phyloP scores from a whole-genome alignment of 768 basidiomycete genomes.

The Boletus reticuloceps region DNA sequence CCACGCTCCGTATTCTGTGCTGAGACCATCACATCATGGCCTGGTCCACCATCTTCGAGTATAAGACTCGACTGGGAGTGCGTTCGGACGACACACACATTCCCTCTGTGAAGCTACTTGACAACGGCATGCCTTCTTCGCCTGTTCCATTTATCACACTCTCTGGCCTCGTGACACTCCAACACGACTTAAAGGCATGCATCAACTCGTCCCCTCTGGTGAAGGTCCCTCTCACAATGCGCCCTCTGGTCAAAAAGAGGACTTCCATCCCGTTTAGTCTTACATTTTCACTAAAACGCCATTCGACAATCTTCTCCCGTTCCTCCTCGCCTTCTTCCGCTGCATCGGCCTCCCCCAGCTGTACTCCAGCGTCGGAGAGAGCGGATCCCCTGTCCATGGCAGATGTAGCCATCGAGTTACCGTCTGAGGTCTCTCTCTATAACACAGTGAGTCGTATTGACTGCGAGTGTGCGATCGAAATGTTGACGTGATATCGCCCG shows the following conservation, averaged over 20 bases:
- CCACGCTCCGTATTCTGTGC: constrained; percentile 14
- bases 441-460: constrained; percentile 14
- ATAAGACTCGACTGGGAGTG: constrained; percentile 16
- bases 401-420: neutral
- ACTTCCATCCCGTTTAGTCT: constrained; percentile 20
- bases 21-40: constrained; percentile 18
- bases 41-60: constrained; percentile 10
- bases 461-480: neutral
- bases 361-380: constrained; percentile 18
- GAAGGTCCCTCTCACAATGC: constrained; percentile 28
- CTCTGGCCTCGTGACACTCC: constrained; percentile 28
- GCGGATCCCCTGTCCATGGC: constrained; percentile 17
- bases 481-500: constrained; percentile 8
- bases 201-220: constrained; percentile 23
- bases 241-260: constrained; percentile 26
- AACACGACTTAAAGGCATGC: constrained; percentile 30
- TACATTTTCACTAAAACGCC: constrained; percentile 19
- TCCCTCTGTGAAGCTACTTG: constrained; percentile 14
- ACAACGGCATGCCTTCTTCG: constrained; percentile 24
- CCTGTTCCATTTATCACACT: constrained; percentile 26
- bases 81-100: constrained; percentile 13
- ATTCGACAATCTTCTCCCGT: constrained; percentile 24
- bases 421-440: constrained; percentile 1
- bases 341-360: constrained; percentile 7
- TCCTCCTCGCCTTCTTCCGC: constrained; percentile 2